Evolutionary conservation across 495 filamentous ascomycete genomes (phyloP).

Genomic region (Umbilicaria muhlenbergii): DNA sequence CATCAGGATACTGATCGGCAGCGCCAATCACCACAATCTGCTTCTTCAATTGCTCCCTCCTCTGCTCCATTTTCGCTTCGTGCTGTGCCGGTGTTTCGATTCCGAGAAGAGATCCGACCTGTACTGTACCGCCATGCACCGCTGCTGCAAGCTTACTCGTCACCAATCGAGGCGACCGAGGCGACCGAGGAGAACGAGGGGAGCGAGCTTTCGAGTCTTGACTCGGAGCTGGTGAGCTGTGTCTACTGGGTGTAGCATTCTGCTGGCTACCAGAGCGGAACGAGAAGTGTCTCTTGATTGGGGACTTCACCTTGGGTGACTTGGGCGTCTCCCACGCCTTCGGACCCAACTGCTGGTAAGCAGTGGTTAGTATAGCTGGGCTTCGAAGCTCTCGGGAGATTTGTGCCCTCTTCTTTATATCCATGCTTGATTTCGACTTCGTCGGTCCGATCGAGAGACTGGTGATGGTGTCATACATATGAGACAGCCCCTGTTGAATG

Average conservation of each 20-base stretch:
- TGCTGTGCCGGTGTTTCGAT: constrained; percentile 12
- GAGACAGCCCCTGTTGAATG: constrained; percentile 7
- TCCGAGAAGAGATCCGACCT: constrained; percentile 16
- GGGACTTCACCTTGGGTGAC: constrained; percentile 16
- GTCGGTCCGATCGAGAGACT: constrained; percentile 14
- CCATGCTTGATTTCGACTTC: constrained; percentile 6
- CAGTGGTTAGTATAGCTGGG: constrained; percentile 19
- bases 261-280: not conserved
- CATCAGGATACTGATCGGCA: constrained; percentile 22
- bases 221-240: constrained; percentile 2
- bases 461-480: constrained; percentile 12
- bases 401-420: not conserved
- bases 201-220: not conserved
- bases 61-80: constrained; percentile 19
- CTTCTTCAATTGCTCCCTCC: constrained; percentile 25
- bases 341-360: constrained; percentile 24
- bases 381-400: constrained; percentile 2
- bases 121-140: constrained; percentile 18
- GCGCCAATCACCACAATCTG: constrained; percentile 29
- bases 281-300: constrained; percentile 1
- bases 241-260: not conserved
- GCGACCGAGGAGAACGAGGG: not conserved
- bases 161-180: not conserved
- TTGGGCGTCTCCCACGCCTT: constrained; percentile 23
- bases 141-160: constrained; percentile 15